Base-by-base conservation (phyloP, 116 monocot species). In the Phalaenopsis hybrid region DNA sequence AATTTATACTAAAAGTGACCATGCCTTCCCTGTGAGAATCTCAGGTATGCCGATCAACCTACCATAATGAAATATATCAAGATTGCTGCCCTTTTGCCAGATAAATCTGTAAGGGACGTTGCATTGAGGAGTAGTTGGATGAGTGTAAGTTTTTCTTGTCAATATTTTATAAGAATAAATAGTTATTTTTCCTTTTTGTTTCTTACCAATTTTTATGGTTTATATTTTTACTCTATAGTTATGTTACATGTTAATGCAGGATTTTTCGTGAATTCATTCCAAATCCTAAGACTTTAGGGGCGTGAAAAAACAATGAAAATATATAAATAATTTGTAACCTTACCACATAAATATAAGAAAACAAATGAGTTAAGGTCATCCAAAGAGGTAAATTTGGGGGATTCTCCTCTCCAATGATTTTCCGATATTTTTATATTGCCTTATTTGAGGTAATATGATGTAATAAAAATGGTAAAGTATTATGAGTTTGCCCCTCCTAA, bases 21-120 rank as follows among this genome's bases (percentile, higher is more conserved):
- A 37, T 65, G 16, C 21, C 6, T 68, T 58, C 59, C 57, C 21
- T 61, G 20, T 80, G 45, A 48, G 20, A 31, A 74, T 83, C 82
- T 63, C 52, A 92, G 92, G 72, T 90, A 81, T 87, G 85, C 79
- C 43, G 75, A 67, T 80, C 85, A 87, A 34, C 87, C 85, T 33
- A 78, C 63, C 79, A 88, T 90, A 69, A 87, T 90, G 92, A 92
- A 87, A 85, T 92, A 92, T 80, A 83, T 90, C 67, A 92, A 92
- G 84, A 92, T 92, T 80, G 90, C 90, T 57, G 88, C 90, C 16
- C 45, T 69, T 59, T 70, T 92, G 9, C 44, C 87, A 68, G 44
- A 88, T 5, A 92, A 92, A 87, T 86, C 90, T 44, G 87, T 92
- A 79, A 85, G 85, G 57, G 87, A 87, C 69, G 87, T 87, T 67